phyloP scores from a whole-genome alignment of 345 rosid species.

The Raphanus sativus region DNA sequence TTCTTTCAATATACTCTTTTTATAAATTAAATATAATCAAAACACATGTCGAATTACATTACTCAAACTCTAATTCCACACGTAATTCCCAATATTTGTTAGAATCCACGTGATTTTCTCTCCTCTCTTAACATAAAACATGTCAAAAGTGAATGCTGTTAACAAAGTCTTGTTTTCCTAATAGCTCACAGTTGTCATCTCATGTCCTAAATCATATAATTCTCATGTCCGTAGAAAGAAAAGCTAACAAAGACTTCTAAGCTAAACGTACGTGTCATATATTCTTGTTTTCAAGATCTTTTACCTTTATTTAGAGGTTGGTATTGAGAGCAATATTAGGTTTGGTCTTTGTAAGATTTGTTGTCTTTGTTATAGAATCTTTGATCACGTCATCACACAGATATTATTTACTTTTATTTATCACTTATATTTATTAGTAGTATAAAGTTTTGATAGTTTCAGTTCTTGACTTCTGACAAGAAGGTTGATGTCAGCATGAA shows the following conservation, averaged over 20 bases:
- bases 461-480: constrained; percentile 61
- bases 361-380: constrained; percentile 60
- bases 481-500: constrained; percentile 52
- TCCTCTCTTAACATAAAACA: constrained; percentile 11
- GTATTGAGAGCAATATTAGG: constrained; percentile 42
- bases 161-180: background rate
- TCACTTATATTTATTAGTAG: constrained; percentile 2
- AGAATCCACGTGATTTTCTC: constrained; percentile 25
- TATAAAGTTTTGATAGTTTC: constrained; percentile 37
- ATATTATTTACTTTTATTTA: constrained; percentile 29
- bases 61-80: constrained; percentile 34
- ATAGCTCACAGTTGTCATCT: constrained; percentile 36
- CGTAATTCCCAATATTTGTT: constrained; percentile 25
- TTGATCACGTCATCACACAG: constrained; percentile 68
- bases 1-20: constrained; percentile 25
- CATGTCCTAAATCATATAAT: constrained; percentile 18
- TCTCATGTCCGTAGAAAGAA: constrained; percentile 32
- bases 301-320: constrained; percentile 34
- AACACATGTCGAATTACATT: constrained; percentile 26
- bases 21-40: background rate
- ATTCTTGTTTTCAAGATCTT: background rate
- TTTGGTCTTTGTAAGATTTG: constrained; percentile 34
- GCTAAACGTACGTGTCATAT: background rate
- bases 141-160: constrained; percentile 19
- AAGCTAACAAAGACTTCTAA: constrained; percentile 4